Evolutionary conservation across 495 filamentous ascomycete genomes (phyloP).

Genomic region (Usnea hakonensis): DNA sequence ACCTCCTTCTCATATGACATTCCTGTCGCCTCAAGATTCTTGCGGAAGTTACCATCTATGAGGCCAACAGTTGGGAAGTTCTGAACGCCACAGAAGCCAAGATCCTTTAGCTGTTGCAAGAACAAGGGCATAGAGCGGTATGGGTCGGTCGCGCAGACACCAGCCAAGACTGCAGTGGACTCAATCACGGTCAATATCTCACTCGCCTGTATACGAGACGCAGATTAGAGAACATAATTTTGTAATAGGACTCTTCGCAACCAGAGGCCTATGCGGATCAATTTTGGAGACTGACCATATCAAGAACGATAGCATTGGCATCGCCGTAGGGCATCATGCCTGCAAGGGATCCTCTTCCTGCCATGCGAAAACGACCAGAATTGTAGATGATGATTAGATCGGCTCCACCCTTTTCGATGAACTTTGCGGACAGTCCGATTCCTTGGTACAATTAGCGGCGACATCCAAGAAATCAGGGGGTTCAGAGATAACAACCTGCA

Average conservation of each 20-base stretch:
- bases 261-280: too few relatives aligned
- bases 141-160: constrained; percentile 53
- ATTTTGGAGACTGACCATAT: constrained; percentile 45
- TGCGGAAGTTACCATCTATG: constrained; percentile 58
- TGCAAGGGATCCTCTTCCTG: constrained; percentile 59
- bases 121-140: constrained; percentile 48
- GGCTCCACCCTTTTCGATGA: constrained; percentile 55
- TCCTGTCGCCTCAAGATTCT: constrained; percentile 61
- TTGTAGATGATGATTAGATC: constrained; percentile 69
- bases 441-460: constrained; percentile 33
- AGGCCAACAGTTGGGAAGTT: constrained; percentile 69
- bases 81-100: constrained; percentile 54
- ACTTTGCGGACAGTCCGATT: constrained; percentile 65
- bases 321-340: constrained; percentile 67
- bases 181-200: not conserved
- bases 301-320: constrained; percentile 59
- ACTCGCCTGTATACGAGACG: not conserved
- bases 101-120: constrained; percentile 40
- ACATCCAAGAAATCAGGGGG: not conserved
- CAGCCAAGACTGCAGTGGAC: constrained; percentile 55
- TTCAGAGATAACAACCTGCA: not conserved
- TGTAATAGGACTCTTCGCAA: too few relatives aligned
- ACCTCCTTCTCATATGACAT: constrained; percentile 61
- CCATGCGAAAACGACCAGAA: constrained; percentile 66
- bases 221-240: too few relatives aligned